Base-by-base conservation (phyloP, 2,329 filamentous ascomycete species). In the Cladophialophora exuberans region DNA sequence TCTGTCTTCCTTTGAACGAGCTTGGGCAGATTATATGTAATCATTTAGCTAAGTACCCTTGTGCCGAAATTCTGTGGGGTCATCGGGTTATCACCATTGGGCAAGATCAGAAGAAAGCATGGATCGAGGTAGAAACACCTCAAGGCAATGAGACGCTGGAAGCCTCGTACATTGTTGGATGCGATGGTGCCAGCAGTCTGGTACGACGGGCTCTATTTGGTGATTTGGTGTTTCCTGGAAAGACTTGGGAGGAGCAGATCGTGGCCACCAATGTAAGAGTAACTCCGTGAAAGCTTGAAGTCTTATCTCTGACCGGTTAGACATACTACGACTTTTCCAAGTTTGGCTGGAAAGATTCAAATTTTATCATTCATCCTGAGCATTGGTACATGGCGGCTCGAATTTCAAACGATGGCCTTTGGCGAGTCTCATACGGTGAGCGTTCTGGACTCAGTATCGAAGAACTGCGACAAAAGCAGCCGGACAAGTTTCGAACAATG, bases 391-490 rank as follows among this genome's bases (percentile, higher is more conserved):
- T 86, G 82, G 82, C 81, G 1, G 83, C 83, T 2, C 79, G 75
- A 38, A 9, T 36, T 5, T 13, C 7, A 5, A 71, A 70, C 2
- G 82, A 85, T 50, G 82, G 82, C 0, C 68, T 87, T 7, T 87
- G 83, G 72, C 79, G 84, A 11, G 79, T 87, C 30, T 83, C 83
- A 0, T 87, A 87, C 62, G 83, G 82, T 48, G 84, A 87, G 60
- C 70, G 70, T 0, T 72, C 76, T 0, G 79, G 77, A 1, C 73
- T 86, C 10, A 78, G 76, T 0, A 70, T 66, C 30, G 81, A 84
- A 9, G 73, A 86, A 65, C 75, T 83, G 50, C 67, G 75, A 23
- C 73, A 72, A 22, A 76, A 83, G 4, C 82, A 83, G 59, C 76
- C 80, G 1, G 68, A 68, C 57, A 83, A 82, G 55, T 87, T 80